Conservation (phyloP, 495 filamentous ascomycete genomes). For the Podospora anserina region DNA sequence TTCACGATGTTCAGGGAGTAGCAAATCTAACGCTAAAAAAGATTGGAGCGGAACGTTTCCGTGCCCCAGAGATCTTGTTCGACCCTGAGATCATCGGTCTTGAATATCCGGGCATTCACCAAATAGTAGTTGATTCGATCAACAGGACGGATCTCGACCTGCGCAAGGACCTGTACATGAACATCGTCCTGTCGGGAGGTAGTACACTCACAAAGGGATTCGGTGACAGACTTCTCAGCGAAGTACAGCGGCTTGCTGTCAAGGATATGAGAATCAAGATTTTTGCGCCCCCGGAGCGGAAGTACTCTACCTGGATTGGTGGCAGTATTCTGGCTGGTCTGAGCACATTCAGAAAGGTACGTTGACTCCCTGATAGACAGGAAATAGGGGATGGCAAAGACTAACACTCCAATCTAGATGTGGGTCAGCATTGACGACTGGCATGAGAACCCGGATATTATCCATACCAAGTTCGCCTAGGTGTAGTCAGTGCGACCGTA, state of each 20-base stretch:
- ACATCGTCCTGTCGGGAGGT: constrained; percentile 94
- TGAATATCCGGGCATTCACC: constrained; percentile 95
- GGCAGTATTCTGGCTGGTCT: constrained; percentile 95
- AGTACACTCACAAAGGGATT: constrained; percentile 86
- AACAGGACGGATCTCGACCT: constrained; percentile 96
- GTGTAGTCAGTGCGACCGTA: neutral
- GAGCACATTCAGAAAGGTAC: constrained; percentile 96
- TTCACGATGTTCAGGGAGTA: neutral
- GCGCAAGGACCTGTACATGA: constrained; percentile 87
- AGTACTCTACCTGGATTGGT: constrained; percentile 98
- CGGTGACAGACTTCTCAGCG: constrained; percentile 86
- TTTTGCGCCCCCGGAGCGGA: constrained; percentile 92
- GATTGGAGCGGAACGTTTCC: constrained; percentile 88
- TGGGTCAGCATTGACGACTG: constrained; percentile 98
- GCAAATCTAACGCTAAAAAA: constrained; percentile 29
- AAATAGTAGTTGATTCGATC: constrained; percentile 95
- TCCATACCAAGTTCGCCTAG: constrained; percentile 93
- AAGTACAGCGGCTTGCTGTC: constrained; percentile 88
- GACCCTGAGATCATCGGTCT: constrained; percentile 95
- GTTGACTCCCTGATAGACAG: constrained; percentile 20
- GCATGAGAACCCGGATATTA: constrained; percentile 98
- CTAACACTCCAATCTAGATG: constrained; percentile 61
- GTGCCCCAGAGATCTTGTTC: constrained; percentile 96
- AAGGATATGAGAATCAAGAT: constrained; percentile 99
- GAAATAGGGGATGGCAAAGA: constrained; percentile 10